Conservation (phyloP, 805 yeast species). For the Ogataea haglerorum region DNA sequence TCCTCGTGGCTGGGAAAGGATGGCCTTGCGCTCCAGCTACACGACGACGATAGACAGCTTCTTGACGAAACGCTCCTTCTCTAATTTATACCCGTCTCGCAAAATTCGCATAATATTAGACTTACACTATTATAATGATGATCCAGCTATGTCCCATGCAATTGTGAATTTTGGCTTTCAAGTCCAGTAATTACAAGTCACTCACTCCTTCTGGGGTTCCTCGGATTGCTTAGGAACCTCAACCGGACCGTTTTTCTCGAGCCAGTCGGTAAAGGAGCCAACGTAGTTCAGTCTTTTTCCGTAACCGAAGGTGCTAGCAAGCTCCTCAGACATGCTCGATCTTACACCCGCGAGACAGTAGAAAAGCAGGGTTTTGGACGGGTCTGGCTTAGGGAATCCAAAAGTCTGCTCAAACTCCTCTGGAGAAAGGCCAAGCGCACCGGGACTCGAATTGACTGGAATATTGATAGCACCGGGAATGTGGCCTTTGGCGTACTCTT, state of each 20-base stretch:
- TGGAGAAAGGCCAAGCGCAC: constrained; percentile 75
- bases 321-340: constrained; percentile 84
- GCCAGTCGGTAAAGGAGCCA: constrained; percentile 91
- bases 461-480: constrained; percentile 84
- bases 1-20: constrained; percentile 18
- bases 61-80: constrained; percentile 13
- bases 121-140: constrained; percentile 1
- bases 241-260: constrained; percentile 38
- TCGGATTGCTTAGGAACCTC: constrained; percentile 12
- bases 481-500: constrained; percentile 65
- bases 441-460: constrained; percentile 88
- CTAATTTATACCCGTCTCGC: background rate
- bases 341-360: constrained; percentile 94
- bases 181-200: background rate
- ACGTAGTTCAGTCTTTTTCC: constrained; percentile 76
- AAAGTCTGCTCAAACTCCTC: constrained; percentile 81
- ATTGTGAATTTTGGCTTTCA: background rate
- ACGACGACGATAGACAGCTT: constrained; percentile 15
- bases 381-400: constrained; percentile 75
- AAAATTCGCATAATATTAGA: constrained; percentile 3
- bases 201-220: constrained; percentile 6
- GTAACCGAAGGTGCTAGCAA: constrained; percentile 90
- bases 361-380: constrained; percentile 72
- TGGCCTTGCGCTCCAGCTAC: constrained; percentile 10
- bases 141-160: background rate